Base-by-base conservation (phyloP, 1,139 yeast genomes). In the Nakaseomyces kungkrabaensis region DNA sequence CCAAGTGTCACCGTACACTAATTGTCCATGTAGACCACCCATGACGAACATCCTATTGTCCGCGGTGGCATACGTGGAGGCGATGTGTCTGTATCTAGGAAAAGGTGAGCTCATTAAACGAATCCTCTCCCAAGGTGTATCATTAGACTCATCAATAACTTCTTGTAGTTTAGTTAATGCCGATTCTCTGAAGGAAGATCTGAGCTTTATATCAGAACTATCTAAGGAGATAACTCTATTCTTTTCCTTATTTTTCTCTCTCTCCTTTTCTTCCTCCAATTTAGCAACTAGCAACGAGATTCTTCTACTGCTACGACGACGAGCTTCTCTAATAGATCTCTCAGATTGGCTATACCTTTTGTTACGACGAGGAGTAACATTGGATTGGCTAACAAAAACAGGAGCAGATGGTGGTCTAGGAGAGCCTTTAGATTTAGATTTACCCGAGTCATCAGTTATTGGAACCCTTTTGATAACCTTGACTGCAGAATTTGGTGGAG, bases 1-100 rank as follows among this genome's bases (percentile, higher is more conserved):
- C 97, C 97, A 90, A 56, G 95, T 79, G 65, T 90, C 97, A 29
- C 95, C 95, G 68, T 85, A 87, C 2, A 89, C 96, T 26, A 88
- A 81, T 46, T 89, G 87, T 49, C 89, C 95, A 61, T 89, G 84
- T 48, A 90, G 73, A 2, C 97, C 97, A 41, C 97, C 97, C 90
- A 90, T 89, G 47, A 90, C 76, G 64, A 81, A 87, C 32, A 88
- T 73, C 55, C 87, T 95, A 51, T 88, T 86, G 53, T 82, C 82
- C 25, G 88, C 95, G 25, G 92, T 81, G 9, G 85, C 72, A 46
- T 80, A 73, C 37, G 84, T 72, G 1, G 87, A 76, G 1, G 96
- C 92, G 0, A 95, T 86, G 66, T 90, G 97, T 59, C 96, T 82
- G 65, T 87, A 87, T 43, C 97, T 77, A 5, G 97, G 97, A 62